A percentile compares a stretch with the other conserved stretches of the same genome.
These are phyloP conservation scores for Hyaloperonospora brassicae DNA, from an alignment of 352 stramenopile genomes.

Conservation along the genomic window DNA sequence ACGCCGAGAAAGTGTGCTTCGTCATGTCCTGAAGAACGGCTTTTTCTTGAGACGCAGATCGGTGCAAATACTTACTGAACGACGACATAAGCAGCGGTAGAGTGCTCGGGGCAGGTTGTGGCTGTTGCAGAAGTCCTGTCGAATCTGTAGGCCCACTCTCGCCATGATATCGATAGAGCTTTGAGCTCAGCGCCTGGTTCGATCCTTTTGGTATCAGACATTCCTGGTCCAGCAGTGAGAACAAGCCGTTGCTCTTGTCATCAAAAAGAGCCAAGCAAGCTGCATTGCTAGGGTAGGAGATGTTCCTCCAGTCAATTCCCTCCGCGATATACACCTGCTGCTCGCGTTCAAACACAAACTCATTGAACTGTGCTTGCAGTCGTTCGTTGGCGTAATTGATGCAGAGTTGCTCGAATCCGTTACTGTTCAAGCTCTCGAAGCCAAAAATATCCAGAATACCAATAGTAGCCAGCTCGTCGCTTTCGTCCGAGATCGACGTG, in stretches of 20 bases:
- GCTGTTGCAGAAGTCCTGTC: constrained; percentile 26
- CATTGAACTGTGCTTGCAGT: constrained; percentile 83
- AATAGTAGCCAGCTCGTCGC: constrained; percentile 57
- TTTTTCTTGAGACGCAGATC: constrained; percentile 30
- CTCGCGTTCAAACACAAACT: constrained; percentile 84
- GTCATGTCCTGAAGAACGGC: constrained; percentile 19
- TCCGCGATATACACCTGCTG: constrained; percentile 78
- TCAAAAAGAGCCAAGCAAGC: constrained; percentile 79
- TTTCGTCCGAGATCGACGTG: constrained; percentile 32
- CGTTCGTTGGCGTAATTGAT: constrained; percentile 86
- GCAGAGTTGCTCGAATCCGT: constrained; percentile 83
- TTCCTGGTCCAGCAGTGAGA: constrained; percentile 77
- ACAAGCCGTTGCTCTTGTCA: constrained; percentile 69
- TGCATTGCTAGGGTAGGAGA: constrained; percentile 72
- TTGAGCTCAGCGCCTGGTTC: constrained; percentile 68
- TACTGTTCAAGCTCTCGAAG: constrained; percentile 76
- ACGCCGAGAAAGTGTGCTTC: constrained; percentile 59
- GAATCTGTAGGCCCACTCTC: constrained; percentile 20
- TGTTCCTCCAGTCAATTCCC: constrained; percentile 80
- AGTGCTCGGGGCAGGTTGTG: constrained; percentile 38
- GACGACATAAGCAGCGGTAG: constrained; percentile 55
- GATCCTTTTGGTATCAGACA: constrained; percentile 80
- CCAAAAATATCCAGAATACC: constrained; percentile 87
- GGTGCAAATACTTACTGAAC: constrained; percentile 52
- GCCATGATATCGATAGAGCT: constrained; percentile 75